Evolutionary conservation across 192 early-diverging fungal species (phyloP), one percentile per base, ranked within the genome.

Genomic region (Podila clonocystis): DNA sequence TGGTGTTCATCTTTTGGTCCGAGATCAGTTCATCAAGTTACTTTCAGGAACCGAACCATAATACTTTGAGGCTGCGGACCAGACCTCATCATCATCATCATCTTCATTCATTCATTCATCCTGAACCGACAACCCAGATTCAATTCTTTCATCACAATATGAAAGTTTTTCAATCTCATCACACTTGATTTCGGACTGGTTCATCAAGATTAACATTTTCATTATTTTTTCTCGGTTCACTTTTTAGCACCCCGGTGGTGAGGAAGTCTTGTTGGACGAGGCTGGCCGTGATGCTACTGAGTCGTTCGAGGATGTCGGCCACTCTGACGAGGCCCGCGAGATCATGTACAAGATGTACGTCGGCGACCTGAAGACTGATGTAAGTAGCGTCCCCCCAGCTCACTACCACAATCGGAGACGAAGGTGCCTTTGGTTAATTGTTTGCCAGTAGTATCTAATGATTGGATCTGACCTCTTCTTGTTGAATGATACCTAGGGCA

Each of bases 271-370:
- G 70, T 75, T 97, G 52, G 97, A 97, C 84, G 89, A 93, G 72
- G 96, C 91, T 61, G 97, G 95, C 83, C 88, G 87, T 71, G 96
- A 99, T 83, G 94, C 95, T 34, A 94, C 94, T 49, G 96, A 93
- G 73, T 92, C 95, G 26, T 99, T 99, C 87, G 96, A 99, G 65
- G 96, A 97, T 82, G 95, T 99, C 79, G 97, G 97, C 28, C 96
- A 99, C 87, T 96, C 94, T 34, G 94, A 97, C 62, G 97, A 99
- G 74, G 97, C 97, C 29, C 92, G 91, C 64, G 94, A 95, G 20
- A 73, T 99, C 73, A 87, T 99, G 73, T 86, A 91, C 74, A 83
- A 85, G 26, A 89, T 92, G 76, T 88, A 87, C 67, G 85, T 97
- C 63, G 97, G 96, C 63, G 86, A 93, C 63, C 82, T 95, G 50